A percentile compares a stretch with the other conserved stretches of the same genome.
These are phyloP conservation scores for Microglena sp. DNA, from an alignment of 139 green algal species.

Conservation along the genomic window DNA sequence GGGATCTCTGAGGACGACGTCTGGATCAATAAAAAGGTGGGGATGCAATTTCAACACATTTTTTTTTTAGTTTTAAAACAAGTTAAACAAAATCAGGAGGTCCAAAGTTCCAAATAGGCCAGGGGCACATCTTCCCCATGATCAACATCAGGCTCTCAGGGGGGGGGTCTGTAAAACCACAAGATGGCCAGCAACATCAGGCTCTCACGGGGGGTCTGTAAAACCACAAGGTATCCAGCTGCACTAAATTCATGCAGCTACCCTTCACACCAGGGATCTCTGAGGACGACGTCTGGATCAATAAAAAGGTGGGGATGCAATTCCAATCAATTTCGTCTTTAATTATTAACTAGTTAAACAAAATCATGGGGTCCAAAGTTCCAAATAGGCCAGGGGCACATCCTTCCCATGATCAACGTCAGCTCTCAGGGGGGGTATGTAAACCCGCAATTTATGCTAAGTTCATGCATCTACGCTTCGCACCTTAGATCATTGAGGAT, in stretches of 20 bases:
- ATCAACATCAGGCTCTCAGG: too few species aligned
- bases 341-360: too few species aligned
- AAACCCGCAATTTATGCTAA: slow-evolving; percentile 38
- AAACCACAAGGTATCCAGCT: slow-evolving; percentile 29
- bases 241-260: slow-evolving; percentile 24
- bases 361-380: too few species aligned
- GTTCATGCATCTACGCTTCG: slow-evolving; percentile 6
- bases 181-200: slow-evolving; percentile 18
- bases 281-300: slow-evolving; percentile 27
- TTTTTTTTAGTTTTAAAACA: too few species aligned
- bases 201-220: slow-evolving; percentile 36
- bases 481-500: neutral
- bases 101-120: too few species aligned
- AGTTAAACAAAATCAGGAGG: too few species aligned
- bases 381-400: too few species aligned
- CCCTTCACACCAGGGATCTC: neutral
- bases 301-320: slow-evolving; percentile 13
- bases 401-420: too few species aligned
- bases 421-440: slow-evolving; percentile 34
- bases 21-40: slow-evolving; percentile 31
- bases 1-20: slow-evolving; percentile 36
- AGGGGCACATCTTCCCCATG: too few species aligned
- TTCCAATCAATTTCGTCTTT: neutral
- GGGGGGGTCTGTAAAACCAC: slow-evolving; percentile 49
- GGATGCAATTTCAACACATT: neutral